These are phyloP conservation scores for Cenococcum geophilum DNA, from an alignment of 495 filamentous ascomycete genomes.

Conservation along the genomic window DNA sequence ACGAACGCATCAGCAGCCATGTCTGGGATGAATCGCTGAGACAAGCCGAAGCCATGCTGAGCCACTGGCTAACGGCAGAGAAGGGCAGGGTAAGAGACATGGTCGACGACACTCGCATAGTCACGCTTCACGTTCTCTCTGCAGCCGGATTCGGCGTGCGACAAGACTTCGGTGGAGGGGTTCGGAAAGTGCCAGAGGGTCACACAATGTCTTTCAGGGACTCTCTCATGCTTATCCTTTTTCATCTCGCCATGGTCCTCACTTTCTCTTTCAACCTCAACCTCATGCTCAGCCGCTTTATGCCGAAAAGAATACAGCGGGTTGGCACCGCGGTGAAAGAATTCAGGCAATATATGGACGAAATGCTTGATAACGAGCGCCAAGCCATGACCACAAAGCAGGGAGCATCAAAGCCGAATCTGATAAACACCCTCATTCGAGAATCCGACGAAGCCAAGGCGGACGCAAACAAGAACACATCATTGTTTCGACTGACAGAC, in stretches of 20 bases:
- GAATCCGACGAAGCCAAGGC: conserved; percentile 20
- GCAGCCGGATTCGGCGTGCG: conserved; percentile 22
- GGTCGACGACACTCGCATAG: conserved; percentile 21
- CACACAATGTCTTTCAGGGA: conserved; percentile 24
- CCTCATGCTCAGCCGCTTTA: not conserved
- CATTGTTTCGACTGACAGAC: conserved; percentile 7
- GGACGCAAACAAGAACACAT: not conserved
- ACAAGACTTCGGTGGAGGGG: conserved; percentile 14
- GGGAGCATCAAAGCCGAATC: conserved; percentile 13
- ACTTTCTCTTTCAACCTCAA: not conserved
- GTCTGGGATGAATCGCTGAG: conserved; percentile 28
- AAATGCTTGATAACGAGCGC: conserved; percentile 19
- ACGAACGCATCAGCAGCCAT: conserved; percentile 22
- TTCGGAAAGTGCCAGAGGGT: not conserved
- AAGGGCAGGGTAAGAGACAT: conserved; percentile 8
- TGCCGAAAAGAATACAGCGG: not conserved
- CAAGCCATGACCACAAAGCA: conserved; percentile 4
- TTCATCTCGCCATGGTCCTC: not conserved
- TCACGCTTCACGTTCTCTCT: conserved; percentile 26
- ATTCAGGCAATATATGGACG: conserved; percentile 23
- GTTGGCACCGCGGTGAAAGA: conserved; percentile 5
- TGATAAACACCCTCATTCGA: conserved; percentile 26
- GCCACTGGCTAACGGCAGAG: conserved; percentile 17
- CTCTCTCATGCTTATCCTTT: conserved; percentile 17
- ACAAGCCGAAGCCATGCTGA: conserved; percentile 22